phyloP scores from a whole-genome alignment of 768 basidiomycete species.

The Lactarius evosmus region DNA sequence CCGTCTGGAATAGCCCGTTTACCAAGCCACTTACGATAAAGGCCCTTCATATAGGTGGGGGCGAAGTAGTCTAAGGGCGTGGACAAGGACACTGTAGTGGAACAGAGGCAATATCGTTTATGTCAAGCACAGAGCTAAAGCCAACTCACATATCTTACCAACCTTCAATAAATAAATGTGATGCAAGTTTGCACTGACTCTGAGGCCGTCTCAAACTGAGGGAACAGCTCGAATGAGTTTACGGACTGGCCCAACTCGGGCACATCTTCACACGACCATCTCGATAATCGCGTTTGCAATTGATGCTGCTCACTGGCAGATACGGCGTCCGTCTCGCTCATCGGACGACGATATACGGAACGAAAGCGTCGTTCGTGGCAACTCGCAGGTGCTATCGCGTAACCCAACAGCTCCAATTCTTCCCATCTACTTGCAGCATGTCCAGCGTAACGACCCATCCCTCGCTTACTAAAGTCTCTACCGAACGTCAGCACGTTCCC shows the following conservation, averaged over 20 bases:
- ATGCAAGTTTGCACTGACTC: too few relatives aligned
- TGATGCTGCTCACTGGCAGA: not conserved
- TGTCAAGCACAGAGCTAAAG: too few relatives aligned
- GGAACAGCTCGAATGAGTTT: not conserved
- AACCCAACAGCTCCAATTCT: not conserved
- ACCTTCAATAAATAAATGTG: too few relatives aligned
- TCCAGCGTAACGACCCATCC: slow-evolving; percentile 37
- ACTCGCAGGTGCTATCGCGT: not conserved
- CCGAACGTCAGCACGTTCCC: slow-evolving; percentile 29
- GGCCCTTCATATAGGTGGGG: too few relatives aligned
- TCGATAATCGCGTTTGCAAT: not conserved
- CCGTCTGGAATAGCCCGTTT: too few relatives aligned
- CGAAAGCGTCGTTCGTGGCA: not conserved
- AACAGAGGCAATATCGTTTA: too few relatives aligned
- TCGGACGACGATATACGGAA: not conserved
- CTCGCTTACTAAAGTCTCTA: slow-evolving; percentile 38
- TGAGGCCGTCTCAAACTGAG: too few relatives aligned
- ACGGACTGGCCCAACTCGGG: not conserved
- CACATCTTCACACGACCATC: not conserved
- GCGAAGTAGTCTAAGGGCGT: too few relatives aligned
- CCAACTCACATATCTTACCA: too few relatives aligned
- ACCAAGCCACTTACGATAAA: too few relatives aligned
- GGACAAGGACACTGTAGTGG: too few relatives aligned
- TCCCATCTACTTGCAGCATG: slow-evolving; percentile 25
- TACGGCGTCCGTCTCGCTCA: not conserved